Percentiles rank a stretch among this genome's conserved stretches.
Conservation (phyloP, 2,329 filamentous ascomycete species). For the Fusarium phyllophilum region DNA sequence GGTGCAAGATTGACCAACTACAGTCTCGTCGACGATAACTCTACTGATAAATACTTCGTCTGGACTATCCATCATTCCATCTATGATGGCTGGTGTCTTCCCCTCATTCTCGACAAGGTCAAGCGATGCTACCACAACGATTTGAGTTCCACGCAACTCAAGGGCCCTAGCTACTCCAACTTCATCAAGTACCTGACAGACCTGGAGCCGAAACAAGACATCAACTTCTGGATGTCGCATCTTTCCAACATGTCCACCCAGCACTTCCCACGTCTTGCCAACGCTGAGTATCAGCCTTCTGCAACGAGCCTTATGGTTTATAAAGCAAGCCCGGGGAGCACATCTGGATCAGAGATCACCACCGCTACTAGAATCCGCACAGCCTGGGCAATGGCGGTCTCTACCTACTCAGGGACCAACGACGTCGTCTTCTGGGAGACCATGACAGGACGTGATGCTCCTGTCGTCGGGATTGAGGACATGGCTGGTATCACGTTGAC, state of each 20-base stretch:
- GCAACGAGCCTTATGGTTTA: constrained; percentile 34
- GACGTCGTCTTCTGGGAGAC: constrained; percentile 43
- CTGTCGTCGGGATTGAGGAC: constrained; percentile 30
- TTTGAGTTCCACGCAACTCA: not conserved
- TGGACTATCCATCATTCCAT: constrained; percentile 45
- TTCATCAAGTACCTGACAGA: constrained; percentile 28
- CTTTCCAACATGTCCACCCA: constrained; percentile 25
- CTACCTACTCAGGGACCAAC: constrained; percentile 23
- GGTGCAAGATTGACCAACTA: constrained; percentile 23
- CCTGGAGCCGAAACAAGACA: not conserved
- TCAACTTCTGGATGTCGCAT: constrained; percentile 30
- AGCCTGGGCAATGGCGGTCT: constrained; percentile 38
- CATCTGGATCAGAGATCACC: constrained; percentile 28
- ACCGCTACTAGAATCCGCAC: constrained; percentile 31
- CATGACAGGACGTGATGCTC: constrained; percentile 35
- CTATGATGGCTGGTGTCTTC: constrained; percentile 45
- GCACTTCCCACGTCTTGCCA: constrained; percentile 37
- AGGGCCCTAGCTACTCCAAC: constrained; percentile 7
- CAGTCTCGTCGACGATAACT: not conserved
- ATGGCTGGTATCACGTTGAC: constrained; percentile 34
- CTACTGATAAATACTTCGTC: constrained; percentile 11
- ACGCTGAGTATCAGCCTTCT: constrained; percentile 21
- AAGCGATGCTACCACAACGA: constrained; percentile 24
- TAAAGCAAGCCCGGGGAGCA: not conserved
- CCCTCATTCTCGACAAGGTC: constrained; percentile 35